Percentiles rank a stretch among this genome's conserved stretches.
Evolutionary conservation across 768 basidiomycete genomes (phyloP).

Genomic region (Gymnopilus dilepis): DNA sequence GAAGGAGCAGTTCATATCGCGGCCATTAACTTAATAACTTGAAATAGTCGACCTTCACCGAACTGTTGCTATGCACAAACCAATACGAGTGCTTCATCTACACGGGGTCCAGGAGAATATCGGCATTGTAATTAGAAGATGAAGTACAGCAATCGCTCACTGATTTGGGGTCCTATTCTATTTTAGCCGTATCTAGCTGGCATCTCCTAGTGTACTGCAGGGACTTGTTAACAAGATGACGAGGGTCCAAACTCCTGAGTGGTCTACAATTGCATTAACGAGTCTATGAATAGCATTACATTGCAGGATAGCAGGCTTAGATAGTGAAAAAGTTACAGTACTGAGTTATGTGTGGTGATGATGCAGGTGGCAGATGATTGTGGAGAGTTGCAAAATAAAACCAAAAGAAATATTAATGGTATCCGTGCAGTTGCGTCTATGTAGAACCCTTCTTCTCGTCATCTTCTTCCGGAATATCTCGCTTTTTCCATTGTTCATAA

Average conservation of each 20-base stretch:
- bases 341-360: constrained; percentile 12
- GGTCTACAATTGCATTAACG: neutral
- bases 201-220: no score
- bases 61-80: no score
- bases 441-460: constrained; percentile 42
- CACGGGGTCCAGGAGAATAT: no score
- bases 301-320: constrained; percentile 16
- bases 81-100: no score
- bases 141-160: neutral
- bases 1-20: no score
- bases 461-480: constrained; percentile 46
- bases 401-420: constrained; percentile 5
- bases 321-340: constrained; percentile 24
- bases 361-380: constrained; percentile 15
- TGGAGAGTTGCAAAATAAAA: constrained; percentile 7
- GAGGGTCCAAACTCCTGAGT: neutral
- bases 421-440: constrained; percentile 23
- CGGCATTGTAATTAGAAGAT: no score
- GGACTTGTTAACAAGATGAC: neutral
- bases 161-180: neutral
- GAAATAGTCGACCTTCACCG: no score
- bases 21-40: no score
- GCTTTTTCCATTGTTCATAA: constrained; percentile 53
- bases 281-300: constrained; percentile 3
- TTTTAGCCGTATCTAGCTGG: no score